phyloP scores from a whole-genome alignment of 2,329 filamentous ascomycete species.

The Colletotrichum sp. region DNA sequence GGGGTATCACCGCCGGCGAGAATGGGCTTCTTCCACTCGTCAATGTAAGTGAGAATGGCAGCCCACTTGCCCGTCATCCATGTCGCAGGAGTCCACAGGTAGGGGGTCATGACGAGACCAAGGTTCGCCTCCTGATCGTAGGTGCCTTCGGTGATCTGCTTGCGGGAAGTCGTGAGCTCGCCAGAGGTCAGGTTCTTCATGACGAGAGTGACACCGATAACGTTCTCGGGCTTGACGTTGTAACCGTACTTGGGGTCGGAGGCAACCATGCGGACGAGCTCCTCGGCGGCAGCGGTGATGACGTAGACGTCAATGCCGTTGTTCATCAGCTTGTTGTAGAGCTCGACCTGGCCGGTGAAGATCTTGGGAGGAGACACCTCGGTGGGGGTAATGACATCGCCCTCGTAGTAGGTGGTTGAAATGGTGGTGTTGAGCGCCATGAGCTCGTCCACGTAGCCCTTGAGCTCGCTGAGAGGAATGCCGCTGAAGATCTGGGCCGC shows the following conservation, averaged over 20 bases:
- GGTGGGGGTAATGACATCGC: slow-evolving; percentile 30
- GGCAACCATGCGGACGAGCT: slow-evolving; percentile 51
- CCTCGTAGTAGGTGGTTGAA: slow-evolving; percentile 39
- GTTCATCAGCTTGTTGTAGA: slow-evolving; percentile 46
- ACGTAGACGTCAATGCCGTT: slow-evolving; percentile 51
- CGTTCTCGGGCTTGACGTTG: slow-evolving; percentile 47
- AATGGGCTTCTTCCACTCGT: slow-evolving; percentile 47
- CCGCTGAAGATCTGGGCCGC: slow-evolving; percentile 46
- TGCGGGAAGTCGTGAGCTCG: slow-evolving; percentile 39
- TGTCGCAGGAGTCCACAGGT: slow-evolving; percentile 46
- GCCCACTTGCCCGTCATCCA: slow-evolving; percentile 51
- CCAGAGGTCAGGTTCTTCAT: slow-evolving; percentile 34
- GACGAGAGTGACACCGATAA: slow-evolving; percentile 46
- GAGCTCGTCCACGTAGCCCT: slow-evolving; percentile 51
- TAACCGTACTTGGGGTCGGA: slow-evolving; percentile 50
- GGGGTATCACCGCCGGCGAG: slow-evolving; percentile 49
- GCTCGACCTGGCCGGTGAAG: slow-evolving; percentile 45
- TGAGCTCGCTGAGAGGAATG: slow-evolving; percentile 48
- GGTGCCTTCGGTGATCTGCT: slow-evolving; percentile 40
- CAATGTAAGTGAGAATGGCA: slow-evolving; percentile 46
- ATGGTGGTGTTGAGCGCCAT: slow-evolving; percentile 46
- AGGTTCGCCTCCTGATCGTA: slow-evolving; percentile 42
- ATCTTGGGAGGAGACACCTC: slow-evolving; percentile 38
- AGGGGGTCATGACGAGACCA: slow-evolving; percentile 43
- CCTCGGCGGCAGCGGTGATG: slow-evolving; percentile 44